Evolutionary conservation across 495 filamentous ascomycete species (phyloP).

Genomic region (Penicillium desertorum): DNA sequence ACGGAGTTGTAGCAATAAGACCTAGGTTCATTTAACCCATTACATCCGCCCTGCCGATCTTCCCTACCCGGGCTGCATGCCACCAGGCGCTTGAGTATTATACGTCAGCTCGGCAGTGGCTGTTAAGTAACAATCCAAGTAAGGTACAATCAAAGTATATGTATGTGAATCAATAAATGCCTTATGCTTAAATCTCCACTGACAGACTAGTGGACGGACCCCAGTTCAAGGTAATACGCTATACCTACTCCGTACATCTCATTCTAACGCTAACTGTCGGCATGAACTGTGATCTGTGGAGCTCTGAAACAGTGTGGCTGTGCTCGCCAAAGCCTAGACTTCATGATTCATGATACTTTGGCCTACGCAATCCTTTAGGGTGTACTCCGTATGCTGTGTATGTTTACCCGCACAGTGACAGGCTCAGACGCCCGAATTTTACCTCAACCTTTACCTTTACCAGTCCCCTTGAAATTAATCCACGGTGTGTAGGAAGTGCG

Average conservation of each 20-base stretch:
- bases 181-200: background rate
- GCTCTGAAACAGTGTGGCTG: background rate
- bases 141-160: background rate
- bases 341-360: background rate
- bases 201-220: background rate
- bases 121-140: background rate
- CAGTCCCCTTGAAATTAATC: background rate
- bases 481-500: background rate
- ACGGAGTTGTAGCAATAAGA: background rate
- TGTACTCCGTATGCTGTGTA: background rate
- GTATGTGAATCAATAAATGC: background rate
- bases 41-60: background rate
- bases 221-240: background rate
- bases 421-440: background rate
- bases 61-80: background rate
- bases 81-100: background rate
- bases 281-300: background rate
- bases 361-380: background rate
- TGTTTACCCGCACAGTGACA: background rate
- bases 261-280: background rate
- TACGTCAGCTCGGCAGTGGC: background rate
- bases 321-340: background rate
- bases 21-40: background rate
- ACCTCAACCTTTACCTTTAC: background rate
- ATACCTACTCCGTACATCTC: background rate